A percentile compares a stretch with the other conserved stretches of the same genome.
Evolutionary conservation across 176 grass and related monocot genomes (phyloP).

Genomic region (Cenchrus americanus): DNA sequence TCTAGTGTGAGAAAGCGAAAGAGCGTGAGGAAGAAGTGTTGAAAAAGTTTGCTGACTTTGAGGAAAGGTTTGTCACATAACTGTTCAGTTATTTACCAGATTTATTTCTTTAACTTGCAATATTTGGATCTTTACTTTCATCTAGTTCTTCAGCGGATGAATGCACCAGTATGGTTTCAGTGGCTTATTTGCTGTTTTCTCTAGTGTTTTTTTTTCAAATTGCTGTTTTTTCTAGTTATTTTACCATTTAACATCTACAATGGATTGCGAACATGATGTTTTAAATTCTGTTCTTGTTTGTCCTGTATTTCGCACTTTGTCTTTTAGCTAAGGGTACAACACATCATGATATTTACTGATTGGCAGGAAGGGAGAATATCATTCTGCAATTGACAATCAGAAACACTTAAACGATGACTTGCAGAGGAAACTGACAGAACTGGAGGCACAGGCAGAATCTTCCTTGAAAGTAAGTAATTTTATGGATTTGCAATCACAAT

Average conservation of each 20-base stretch:
- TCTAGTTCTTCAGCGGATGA: neutral
- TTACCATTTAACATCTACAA: slow-evolving; percentile 27
- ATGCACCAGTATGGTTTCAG: neutral
- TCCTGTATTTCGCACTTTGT: slow-evolving; percentile 9
- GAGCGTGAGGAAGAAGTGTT: slow-evolving; percentile 74
- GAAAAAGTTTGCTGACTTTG: slow-evolving; percentile 57
- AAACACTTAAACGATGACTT: slow-evolving; percentile 66
- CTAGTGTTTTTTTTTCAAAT: neutral
- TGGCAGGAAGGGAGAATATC: slow-evolving; percentile 78
- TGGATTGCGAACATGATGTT: slow-evolving; percentile 8
- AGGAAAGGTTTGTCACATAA: slow-evolving; percentile 70
- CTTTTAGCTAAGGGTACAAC: slow-evolving; percentile 8
- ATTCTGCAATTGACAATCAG: slow-evolving; percentile 64
- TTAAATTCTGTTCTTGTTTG: neutral
- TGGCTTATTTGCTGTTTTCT: neutral
- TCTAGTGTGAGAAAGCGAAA: slow-evolving; percentile 87
- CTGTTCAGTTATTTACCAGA: slow-evolving; percentile 11
- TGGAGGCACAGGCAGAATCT: slow-evolving; percentile 65
- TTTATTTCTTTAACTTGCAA: neutral
- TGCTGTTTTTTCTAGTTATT: neutral
- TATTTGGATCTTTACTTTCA: slow-evolving; percentile 17
- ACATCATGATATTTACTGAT: slow-evolving; percentile 37
- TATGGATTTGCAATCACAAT: slow-evolving; percentile 27
- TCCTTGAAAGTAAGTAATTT: slow-evolving; percentile 66
- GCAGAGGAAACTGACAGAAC: slow-evolving; percentile 63